Percentiles rank a stretch among this genome's conserved stretches.
Evolutionary conservation across 2,329 filamentous ascomycete species (phyloP).

Genomic region (Hymenoscyphus scutula): DNA sequence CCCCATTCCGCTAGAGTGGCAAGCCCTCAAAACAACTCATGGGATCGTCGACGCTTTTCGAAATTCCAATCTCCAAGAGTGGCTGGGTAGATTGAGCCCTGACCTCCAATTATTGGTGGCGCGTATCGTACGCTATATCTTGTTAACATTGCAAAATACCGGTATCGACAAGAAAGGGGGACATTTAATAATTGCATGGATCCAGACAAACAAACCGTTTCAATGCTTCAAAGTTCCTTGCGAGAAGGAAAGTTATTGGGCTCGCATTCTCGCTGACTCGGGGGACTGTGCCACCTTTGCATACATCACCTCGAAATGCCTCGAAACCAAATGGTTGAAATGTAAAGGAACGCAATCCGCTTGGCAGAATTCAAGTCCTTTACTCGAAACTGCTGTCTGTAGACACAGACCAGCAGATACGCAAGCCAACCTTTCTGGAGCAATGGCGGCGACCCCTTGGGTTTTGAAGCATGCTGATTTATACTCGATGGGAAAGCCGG

Average conservation of each 20-base stretch:
- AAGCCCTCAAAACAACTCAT: neutral
- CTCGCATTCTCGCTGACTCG: conserved; percentile 21
- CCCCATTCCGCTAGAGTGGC: neutral
- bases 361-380: conserved; percentile 11
- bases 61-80: neutral
- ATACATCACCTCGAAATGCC: conserved; percentile 17
- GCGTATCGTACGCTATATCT: conserved; percentile 14
- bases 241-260: conserved; percentile 21
- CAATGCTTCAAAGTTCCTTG: conserved; percentile 16
- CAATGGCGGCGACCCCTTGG: neutral
- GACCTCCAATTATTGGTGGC: conserved; percentile 10
- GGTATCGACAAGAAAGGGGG: conserved; percentile 14
- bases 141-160: conserved; percentile 18
- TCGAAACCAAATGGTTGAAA: conserved; percentile 16
- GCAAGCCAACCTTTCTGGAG: neutral
- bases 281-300: conserved; percentile 26
- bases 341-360: conserved; percentile 7
- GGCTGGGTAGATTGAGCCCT: neutral
- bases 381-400: conserved; percentile 9
- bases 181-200: conserved; percentile 16
- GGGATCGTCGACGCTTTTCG: neutral
- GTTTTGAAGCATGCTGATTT: neutral
- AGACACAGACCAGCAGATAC: neutral
- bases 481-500: neutral
- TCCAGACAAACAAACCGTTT: conserved; percentile 7